Conservation (phyloP, 768 basidiomycete genomes). For the Royoungia palumana region DNA sequence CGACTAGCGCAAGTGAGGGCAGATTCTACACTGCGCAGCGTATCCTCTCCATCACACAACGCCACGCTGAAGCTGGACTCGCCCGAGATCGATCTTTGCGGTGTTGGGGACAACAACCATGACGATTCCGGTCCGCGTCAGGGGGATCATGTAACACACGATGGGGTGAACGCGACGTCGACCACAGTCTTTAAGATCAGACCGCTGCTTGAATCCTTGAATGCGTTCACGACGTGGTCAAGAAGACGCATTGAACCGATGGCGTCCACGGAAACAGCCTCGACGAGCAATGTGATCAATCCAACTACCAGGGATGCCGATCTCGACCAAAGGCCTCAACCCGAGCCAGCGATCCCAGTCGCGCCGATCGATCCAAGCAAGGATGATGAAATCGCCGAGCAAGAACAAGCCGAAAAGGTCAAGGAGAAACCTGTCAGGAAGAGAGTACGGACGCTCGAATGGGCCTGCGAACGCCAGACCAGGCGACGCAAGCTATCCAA, state of each 20-base stretch:
- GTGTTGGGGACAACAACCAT: too few species aligned
- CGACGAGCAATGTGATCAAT: background rate
- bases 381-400: background rate
- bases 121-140: too few species aligned
- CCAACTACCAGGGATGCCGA: constrained; percentile 3
- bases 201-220: constrained; percentile 21
- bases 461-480: constrained; percentile 42
- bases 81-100: background rate
- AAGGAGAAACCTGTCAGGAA: constrained; percentile 12
- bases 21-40: constrained; percentile 25
- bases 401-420: constrained; percentile 11
- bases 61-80: constrained; percentile 21
- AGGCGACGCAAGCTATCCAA: constrained; percentile 34
- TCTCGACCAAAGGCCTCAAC: background rate
- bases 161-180: background rate
- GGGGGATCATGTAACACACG: too few species aligned
- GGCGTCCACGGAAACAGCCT: background rate
- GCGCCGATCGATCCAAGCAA: background rate
- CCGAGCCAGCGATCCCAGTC: background rate
- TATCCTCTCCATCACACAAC: constrained; percentile 30
- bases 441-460: constrained; percentile 38
- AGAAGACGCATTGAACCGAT: background rate
- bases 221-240: constrained; percentile 10
- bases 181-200: constrained; percentile 21
- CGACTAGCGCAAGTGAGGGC: constrained; percentile 1